Percentiles rank a stretch among this genome's conserved stretches.
Evolutionary conservation across 345 rosid species (phyloP).

Genomic region (Gossypium raimondii): DNA sequence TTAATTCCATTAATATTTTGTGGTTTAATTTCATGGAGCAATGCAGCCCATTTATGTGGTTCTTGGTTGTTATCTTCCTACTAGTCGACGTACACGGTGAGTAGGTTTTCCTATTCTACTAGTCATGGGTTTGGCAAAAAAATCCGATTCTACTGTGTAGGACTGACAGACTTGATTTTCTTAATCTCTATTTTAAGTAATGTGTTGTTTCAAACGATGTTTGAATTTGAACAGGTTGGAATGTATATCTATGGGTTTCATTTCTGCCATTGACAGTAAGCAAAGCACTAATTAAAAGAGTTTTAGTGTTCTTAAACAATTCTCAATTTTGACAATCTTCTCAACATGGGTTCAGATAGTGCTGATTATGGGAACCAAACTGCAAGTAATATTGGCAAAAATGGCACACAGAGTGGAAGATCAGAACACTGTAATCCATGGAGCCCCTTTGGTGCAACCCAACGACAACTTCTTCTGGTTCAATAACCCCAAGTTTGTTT

Average conservation of each 20-base stretch:
- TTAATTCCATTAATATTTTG: neutral
- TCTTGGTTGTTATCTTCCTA: constrained; percentile 58
- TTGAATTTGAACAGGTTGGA: constrained; percentile 47
- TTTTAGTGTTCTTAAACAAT: too few relatives aligned
- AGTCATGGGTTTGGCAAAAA: neutral
- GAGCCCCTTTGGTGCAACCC: constrained; percentile 48
- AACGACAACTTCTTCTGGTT: constrained; percentile 59
- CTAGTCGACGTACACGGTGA: constrained; percentile 65
- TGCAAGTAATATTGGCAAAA: constrained; percentile 44
- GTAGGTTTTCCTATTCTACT: neutral
- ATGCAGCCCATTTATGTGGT: constrained; percentile 47
- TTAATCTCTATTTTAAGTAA: too few relatives aligned
- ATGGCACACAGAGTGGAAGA: constrained; percentile 47
- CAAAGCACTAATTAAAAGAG: too few relatives aligned
- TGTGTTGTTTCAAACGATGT: too few relatives aligned
- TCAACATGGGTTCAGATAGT: constrained; percentile 26
- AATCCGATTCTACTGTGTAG: neutral
- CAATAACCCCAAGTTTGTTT: constrained; percentile 35
- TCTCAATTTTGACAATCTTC: neutral
- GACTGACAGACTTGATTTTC: neutral
- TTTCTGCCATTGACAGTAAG: constrained; percentile 66
- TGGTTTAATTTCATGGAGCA: neutral
- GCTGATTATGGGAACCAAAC: constrained; percentile 53
- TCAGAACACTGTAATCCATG: constrained; percentile 33
- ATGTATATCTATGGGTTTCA: constrained; percentile 61